Evolutionary conservation across 306 rosid species (phyloP).

Genomic region (Prosopis cineraria): DNA sequence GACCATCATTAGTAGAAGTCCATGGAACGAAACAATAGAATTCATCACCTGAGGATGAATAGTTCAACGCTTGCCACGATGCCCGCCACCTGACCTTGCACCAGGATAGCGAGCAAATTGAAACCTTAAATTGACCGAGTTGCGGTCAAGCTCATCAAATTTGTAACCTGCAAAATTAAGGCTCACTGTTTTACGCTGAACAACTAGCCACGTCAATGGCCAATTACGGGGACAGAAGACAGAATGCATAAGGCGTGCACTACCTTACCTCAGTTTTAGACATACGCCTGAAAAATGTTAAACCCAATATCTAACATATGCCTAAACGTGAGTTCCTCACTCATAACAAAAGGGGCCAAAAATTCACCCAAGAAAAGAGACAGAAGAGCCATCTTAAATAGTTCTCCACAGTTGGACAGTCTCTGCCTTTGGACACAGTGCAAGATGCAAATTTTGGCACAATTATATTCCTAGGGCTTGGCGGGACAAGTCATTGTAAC

Average conservation of each 20-base stretch:
- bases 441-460: conserved; percentile 12
- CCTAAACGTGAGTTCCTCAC: conserved; percentile 33
- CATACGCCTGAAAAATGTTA: conserved; percentile 38
- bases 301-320: conserved; percentile 44
- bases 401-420: conserved; percentile 26
- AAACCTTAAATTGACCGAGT: conserved; percentile 89
- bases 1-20: conserved; percentile 51
- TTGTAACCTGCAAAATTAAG: conserved; percentile 99
- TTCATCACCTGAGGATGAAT: conserved; percentile 62
- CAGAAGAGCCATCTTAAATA: conserved; percentile 24
- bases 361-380: conserved; percentile 15
- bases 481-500: background rate
- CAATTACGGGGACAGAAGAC: conserved; percentile 56
- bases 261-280: conserved; percentile 45
- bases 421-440: conserved; percentile 22
- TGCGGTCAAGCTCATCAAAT: conserved; percentile 94
- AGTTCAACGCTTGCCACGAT: conserved; percentile 93
- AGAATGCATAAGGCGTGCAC: conserved; percentile 49
- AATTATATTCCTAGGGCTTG: background rate
- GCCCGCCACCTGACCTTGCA: conserved; percentile 96
- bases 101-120: conserved; percentile 99
- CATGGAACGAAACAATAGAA: conserved; percentile 45
- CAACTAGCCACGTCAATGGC: conserved; percentile 54
- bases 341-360: conserved; percentile 32
- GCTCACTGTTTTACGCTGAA: conserved; percentile 69